These are phyloP conservation scores for Chaetomiaceae sp. DNA, from an alignment of 2,329 filamentous ascomycete genomes.

Conservation along the genomic window DNA sequence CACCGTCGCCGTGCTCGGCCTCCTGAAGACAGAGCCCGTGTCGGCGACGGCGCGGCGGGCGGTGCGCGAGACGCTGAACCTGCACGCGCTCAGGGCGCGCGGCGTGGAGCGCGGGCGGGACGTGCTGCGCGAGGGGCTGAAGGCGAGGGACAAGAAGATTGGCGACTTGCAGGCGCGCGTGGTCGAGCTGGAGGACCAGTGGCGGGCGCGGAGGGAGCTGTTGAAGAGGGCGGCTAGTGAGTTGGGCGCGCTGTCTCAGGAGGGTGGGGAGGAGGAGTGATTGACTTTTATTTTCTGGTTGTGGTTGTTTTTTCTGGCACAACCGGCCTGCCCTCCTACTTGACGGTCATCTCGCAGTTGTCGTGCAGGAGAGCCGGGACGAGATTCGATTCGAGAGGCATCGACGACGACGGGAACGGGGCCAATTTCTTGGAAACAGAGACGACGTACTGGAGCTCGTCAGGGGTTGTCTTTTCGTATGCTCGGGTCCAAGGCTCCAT, in stretches of 20 bases:
- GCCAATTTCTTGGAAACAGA: constrained; percentile 99
- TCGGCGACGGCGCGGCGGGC: constrained; percentile 32
- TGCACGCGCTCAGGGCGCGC: constrained; percentile 12
- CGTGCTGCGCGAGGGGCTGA: constrained; percentile 48
- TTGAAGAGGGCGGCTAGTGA: constrained; percentile 7
- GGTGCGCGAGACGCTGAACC: constrained; percentile 30
- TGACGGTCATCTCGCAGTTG: constrained; percentile 86
- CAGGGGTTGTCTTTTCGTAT: constrained; percentile 81
- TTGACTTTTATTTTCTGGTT: neutral
- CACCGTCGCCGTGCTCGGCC: constrained; percentile 43
- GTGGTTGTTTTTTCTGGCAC: neutral
- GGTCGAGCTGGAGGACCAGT: constrained; percentile 16
- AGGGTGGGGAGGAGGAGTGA: neutral
- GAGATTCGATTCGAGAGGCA: constrained; percentile 92
- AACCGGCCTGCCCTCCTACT: constrained; percentile 73
- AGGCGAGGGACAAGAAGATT: constrained; percentile 49
- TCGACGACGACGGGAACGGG: constrained; percentile 95
- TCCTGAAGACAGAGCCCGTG: constrained; percentile 43
- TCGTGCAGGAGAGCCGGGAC: constrained; percentile 91
- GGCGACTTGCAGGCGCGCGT: constrained; percentile 19
- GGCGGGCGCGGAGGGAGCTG: constrained; percentile 13
- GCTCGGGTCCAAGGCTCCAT: constrained; percentile 89
- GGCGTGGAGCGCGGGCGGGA: constrained; percentile 20
- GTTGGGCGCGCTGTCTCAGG: constrained; percentile 12
- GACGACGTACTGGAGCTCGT: constrained; percentile 81